Evolutionary conservation across 495 filamentous ascomycete genomes (phyloP).

Genomic region (Cryomyces minteri): DNA sequence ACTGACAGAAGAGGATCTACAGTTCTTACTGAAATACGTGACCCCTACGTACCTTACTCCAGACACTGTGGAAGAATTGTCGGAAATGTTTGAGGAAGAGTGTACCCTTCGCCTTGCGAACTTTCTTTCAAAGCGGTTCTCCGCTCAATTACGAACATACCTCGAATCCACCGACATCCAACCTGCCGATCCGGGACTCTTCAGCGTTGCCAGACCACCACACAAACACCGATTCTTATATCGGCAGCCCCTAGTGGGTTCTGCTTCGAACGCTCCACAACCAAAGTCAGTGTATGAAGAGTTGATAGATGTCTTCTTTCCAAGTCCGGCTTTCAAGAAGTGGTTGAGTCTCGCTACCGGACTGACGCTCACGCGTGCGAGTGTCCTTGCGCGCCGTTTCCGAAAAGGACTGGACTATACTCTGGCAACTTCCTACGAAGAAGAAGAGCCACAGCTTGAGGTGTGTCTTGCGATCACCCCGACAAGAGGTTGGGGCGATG

Average conservation of each 20-base stretch:
- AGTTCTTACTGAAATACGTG: constrained; percentile 78
- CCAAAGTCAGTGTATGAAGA: constrained; percentile 46
- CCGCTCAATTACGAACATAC: constrained; percentile 43
- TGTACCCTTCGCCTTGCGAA: constrained; percentile 62
- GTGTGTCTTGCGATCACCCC: constrained; percentile 73
- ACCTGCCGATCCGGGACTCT: constrained; percentile 13
- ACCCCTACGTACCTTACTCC: constrained; percentile 84
- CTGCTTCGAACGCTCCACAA: constrained; percentile 1
- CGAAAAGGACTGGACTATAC: constrained; percentile 79
- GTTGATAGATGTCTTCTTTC: constrained; percentile 59
- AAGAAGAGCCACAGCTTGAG: constrained; percentile 66
- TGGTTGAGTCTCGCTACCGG: constrained; percentile 75
- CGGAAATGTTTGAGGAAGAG: constrained; percentile 58
- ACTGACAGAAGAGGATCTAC: constrained; percentile 57
- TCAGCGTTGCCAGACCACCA: constrained; percentile 44
- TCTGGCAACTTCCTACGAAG: constrained; percentile 65
- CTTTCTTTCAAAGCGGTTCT: constrained; percentile 64
- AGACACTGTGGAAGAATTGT: constrained; percentile 70
- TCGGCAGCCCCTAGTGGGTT: constrained; percentile 29
- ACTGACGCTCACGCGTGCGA: constrained; percentile 38
- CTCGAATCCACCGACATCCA: constrained; percentile 45
- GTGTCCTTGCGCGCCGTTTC: constrained; percentile 64
- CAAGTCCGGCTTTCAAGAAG: constrained; percentile 71
- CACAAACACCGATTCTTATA: constrained; percentile 93
- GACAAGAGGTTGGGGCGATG: constrained; percentile 55